Evolutionary conservation across 768 basidiomycete genomes (phyloP).

Genomic region (Psilocybe sp.): DNA sequence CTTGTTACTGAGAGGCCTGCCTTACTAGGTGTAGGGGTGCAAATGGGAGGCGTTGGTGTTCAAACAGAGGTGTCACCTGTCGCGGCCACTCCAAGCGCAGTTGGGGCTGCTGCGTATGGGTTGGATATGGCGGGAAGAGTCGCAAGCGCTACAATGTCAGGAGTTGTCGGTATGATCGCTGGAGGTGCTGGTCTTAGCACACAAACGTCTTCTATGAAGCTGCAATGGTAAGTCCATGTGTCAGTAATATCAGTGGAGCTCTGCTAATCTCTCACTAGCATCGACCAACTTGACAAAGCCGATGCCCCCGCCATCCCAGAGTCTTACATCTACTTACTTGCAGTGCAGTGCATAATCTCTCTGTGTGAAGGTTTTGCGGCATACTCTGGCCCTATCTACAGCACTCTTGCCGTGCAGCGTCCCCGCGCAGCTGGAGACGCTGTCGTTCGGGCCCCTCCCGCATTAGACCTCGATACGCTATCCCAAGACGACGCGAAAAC

Average conservation of each 20-base stretch:
- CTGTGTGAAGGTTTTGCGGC: constrained; percentile 84
- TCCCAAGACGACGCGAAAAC: constrained; percentile 48
- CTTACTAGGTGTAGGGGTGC: constrained; percentile 72
- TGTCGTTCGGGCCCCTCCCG: constrained; percentile 67
- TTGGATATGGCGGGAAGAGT: constrained; percentile 82
- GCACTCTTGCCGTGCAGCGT: constrained; percentile 61
- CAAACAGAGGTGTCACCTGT: constrained; percentile 25
- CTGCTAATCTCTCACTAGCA: constrained; percentile 44
- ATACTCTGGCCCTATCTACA: constrained; percentile 76
- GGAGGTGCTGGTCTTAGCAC: constrained; percentile 62
- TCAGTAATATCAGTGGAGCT: neutral
- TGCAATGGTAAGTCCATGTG: constrained; percentile 70
- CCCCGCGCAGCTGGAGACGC: constrained; percentile 62
- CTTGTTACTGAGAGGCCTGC: constrained; percentile 87
- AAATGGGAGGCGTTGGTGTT: constrained; percentile 82
- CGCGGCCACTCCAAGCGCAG: constrained; percentile 18
- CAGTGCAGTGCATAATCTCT: constrained; percentile 82
- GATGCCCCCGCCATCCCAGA: constrained; percentile 94
- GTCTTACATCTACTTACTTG: constrained; percentile 89
- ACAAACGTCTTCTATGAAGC: constrained; percentile 77
- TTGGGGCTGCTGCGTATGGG: constrained; percentile 46
- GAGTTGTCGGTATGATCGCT: constrained; percentile 85
- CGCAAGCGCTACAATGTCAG: constrained; percentile 80
- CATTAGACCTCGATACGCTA: constrained; percentile 60
- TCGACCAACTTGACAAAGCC: constrained; percentile 97